Conservation (phyloP, 2,329 filamentous ascomycete genomes). For the Monosporascus sp. region DNA sequence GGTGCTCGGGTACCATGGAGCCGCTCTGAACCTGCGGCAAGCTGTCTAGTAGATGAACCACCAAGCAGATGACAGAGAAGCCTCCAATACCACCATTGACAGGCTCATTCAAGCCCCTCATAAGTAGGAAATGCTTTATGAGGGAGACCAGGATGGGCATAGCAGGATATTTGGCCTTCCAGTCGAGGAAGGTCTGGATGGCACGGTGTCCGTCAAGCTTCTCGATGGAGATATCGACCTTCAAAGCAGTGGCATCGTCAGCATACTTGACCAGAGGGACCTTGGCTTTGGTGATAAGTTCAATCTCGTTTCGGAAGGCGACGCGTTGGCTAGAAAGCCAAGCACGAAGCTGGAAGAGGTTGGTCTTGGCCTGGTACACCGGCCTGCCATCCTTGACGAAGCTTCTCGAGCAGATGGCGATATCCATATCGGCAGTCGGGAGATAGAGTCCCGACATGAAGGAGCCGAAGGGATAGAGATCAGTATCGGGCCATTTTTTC, state of each 20-base stretch:
- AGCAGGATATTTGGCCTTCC: conserved; percentile 74
- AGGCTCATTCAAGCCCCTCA: conserved; percentile 88
- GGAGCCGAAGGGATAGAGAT: conserved; percentile 80
- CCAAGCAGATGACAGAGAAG: conserved; percentile 89
- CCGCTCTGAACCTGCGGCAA: conserved; percentile 65
- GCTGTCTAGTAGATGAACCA: conserved; percentile 81
- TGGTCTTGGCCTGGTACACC: conserved; percentile 46
- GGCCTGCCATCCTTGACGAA: conserved; percentile 51
- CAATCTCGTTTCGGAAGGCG: conserved; percentile 52
- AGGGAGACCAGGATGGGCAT: conserved; percentile 84
- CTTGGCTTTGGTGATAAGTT: conserved; percentile 68
- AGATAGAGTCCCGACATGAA: conserved; percentile 76
- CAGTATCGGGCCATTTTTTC: conserved; percentile 51
- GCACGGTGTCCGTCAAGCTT: conserved; percentile 78
- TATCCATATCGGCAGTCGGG: conserved; percentile 82
- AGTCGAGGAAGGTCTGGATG: conserved; percentile 71
- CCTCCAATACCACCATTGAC: conserved; percentile 87
- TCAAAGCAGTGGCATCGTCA: conserved; percentile 70
- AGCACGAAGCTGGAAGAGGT: conserved; percentile 57
- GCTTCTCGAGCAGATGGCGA: conserved; percentile 65
- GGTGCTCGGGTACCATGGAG: conserved; percentile 53
- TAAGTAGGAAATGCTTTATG: conserved; percentile 87
- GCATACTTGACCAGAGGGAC: conserved; percentile 92
- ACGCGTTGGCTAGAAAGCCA: conserved; percentile 54
- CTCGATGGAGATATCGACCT: conserved; percentile 92